Evolutionary conservation across 108 stramenopile genomes (phyloP).

Genomic region (Poteriospumella lacustris): DNA sequence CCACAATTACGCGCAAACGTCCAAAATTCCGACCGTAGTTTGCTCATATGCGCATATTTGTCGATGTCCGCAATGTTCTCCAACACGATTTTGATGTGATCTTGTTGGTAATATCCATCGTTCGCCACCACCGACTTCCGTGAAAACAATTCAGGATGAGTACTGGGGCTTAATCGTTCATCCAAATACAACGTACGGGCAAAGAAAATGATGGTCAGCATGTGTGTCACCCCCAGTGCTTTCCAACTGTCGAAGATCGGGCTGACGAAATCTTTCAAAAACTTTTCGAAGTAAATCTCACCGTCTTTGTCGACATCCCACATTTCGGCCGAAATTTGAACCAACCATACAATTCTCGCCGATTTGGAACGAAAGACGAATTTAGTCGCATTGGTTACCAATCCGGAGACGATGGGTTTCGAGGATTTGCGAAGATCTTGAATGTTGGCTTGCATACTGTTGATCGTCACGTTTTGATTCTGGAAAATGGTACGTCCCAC

Average conservation of each 20-base stretch:
- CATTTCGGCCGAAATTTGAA: constrained; percentile 91
- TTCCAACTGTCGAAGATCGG: constrained; percentile 45
- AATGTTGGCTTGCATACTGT: neutral
- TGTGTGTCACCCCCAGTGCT: constrained; percentile 68
- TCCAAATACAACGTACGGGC: constrained; percentile 58
- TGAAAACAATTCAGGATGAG: neutral
- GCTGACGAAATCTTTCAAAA: constrained; percentile 34
- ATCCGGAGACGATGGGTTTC: constrained; percentile 6
- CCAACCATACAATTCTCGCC: constrained; percentile 86
- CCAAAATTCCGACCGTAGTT: constrained; percentile 77
- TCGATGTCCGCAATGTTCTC: constrained; percentile 80
- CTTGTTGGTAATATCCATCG: constrained; percentile 60
- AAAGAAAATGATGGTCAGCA: constrained; percentile 87
- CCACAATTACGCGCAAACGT: constrained; percentile 70
- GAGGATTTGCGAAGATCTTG: constrained; percentile 26
- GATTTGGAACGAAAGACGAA: constrained; percentile 65
- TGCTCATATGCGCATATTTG: constrained; percentile 65
- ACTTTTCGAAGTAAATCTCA: constrained; percentile 49
- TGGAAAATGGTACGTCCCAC: constrained; percentile 11
- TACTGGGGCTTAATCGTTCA: neutral
- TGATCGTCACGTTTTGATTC: constrained; percentile 18
- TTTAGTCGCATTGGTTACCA: constrained; percentile 36
- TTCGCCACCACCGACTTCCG: constrained; percentile 77
- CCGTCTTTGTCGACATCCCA: constrained; percentile 68
- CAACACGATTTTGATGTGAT: constrained; percentile 80